Evolutionary conservation across 495 filamentous ascomycete species (phyloP).

Genomic region (Neurospora sp.): DNA sequence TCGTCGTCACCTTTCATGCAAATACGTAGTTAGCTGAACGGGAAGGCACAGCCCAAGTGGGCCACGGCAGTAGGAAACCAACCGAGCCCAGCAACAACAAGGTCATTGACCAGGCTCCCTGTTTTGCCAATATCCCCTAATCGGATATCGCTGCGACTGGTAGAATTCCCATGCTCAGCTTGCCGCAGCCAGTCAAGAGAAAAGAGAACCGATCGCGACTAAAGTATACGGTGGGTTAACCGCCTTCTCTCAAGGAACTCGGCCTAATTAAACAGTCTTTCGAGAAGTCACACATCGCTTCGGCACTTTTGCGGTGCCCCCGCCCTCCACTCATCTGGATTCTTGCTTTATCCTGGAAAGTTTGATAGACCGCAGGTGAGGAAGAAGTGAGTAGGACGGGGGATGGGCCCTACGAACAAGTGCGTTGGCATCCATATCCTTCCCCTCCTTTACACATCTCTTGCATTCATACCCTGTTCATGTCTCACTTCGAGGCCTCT

Average conservation of each 20-base stretch:
- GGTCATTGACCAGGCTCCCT: neutral
- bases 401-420: neutral
- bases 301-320: neutral
- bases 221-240: neutral
- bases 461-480: constrained; percentile 6
- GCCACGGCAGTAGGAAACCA: neutral
- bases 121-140: neutral
- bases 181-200: neutral
- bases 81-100: neutral
- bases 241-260: neutral
- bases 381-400: neutral
- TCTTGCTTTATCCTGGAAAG: neutral
- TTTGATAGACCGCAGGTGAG: neutral
- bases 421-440: neutral
- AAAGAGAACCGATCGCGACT: neutral
- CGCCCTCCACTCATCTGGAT: neutral
- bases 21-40: neutral
- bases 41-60: neutral
- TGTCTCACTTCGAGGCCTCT: constrained; percentile 10
- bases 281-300: neutral
- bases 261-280: neutral
- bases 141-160: neutral
- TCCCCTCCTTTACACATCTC: neutral
- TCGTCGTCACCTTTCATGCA: neutral
- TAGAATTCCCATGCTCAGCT: neutral